phyloP scores from a whole-genome alignment of 2,329 filamentous ascomycete species.

The Penicillium janthinellum region DNA sequence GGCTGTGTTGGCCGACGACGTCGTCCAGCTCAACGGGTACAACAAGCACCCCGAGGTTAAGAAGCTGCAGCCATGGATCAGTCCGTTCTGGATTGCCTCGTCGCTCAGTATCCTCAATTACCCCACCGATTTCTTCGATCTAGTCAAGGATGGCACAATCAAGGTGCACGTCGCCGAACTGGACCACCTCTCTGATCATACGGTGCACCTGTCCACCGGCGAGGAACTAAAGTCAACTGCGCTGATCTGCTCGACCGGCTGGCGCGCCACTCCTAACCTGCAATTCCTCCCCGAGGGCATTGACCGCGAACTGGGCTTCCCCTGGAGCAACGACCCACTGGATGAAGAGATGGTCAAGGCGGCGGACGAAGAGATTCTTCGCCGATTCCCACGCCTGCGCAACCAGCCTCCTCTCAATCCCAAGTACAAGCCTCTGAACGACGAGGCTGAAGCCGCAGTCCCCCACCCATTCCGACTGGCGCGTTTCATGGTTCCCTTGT shows the following conservation, averaged over 20 bases:
- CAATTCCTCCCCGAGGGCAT: constrained; percentile 51
- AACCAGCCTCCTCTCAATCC: constrained; percentile 41
- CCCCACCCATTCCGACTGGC: constrained; percentile 52
- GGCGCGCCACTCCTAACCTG: constrained; percentile 54
- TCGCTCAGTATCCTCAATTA: constrained; percentile 65
- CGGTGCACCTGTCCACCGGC: constrained; percentile 53
- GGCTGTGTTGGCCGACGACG: constrained; percentile 52
- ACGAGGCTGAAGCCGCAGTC: constrained; percentile 39
- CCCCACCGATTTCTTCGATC: constrained; percentile 57
- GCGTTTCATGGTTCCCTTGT: constrained; percentile 50
- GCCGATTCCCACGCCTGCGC: constrained; percentile 53
- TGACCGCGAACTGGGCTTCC: constrained; percentile 51
- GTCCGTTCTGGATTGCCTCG: constrained; percentile 57
- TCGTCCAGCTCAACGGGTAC: constrained; percentile 51
- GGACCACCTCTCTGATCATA: constrained; percentile 46
- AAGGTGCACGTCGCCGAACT: constrained; percentile 60
- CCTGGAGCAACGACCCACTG: constrained; percentile 39
- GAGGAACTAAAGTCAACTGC: constrained; percentile 51
- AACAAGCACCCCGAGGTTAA: constrained; percentile 47
- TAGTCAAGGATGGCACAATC: constrained; percentile 57
- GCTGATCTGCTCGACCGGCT: constrained; percentile 60
- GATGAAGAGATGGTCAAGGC: constrained; percentile 40
- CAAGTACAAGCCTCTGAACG: constrained; percentile 33
- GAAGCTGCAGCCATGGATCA: constrained; percentile 51
- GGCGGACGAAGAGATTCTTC: constrained; percentile 55